Conservation (phyloP, 2,329 filamentous ascomycete species). For the Dactylella cylindrospora region DNA sequence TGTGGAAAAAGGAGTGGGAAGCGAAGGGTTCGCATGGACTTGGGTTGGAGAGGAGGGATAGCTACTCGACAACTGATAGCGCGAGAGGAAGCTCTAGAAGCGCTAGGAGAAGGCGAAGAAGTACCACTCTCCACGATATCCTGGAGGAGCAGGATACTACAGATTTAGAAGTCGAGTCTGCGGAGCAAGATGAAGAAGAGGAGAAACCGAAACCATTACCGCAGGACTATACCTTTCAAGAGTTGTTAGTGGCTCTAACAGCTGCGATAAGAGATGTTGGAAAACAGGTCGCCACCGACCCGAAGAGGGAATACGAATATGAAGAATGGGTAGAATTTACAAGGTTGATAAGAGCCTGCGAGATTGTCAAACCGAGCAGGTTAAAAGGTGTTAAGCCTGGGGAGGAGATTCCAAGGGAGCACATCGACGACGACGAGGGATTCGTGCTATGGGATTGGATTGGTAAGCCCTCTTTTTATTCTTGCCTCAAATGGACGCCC, state of each 20-base stretch:
- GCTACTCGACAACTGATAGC: slow-evolving; percentile 49
- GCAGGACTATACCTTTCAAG: slow-evolving; percentile 35
- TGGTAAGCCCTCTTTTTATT: slow-evolving; percentile 14
- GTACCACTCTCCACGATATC: neutral
- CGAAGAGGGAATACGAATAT: slow-evolving; percentile 70
- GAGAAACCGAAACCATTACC: slow-evolving; percentile 20
- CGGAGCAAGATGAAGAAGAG: slow-evolving; percentile 12
- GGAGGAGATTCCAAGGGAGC: slow-evolving; percentile 26
- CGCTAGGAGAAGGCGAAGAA: neutral
- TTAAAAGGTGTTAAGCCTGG: slow-evolving; percentile 57
- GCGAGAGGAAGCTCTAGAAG: slow-evolving; percentile 12
- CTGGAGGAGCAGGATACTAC: neutral
- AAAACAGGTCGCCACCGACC: slow-evolving; percentile 50
- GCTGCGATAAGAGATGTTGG: slow-evolving; percentile 25
- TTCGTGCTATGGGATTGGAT: slow-evolving; percentile 45
- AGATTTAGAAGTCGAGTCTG: neutral
- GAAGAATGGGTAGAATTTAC: slow-evolving; percentile 88
- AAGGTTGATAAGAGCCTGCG: slow-evolving; percentile 61
- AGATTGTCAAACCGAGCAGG: slow-evolving; percentile 56
- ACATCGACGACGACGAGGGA: slow-evolving; percentile 37
- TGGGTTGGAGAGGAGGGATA: slow-evolving; percentile 41
- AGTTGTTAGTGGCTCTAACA: slow-evolving; percentile 17
- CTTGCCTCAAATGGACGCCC: neutral
- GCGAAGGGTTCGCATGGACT: neutral
- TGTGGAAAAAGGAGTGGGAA: slow-evolving; percentile 1